Percentiles rank a stretch among this genome's conserved stretches.
Conservation (phyloP, 2,329 filamentous ascomycete genomes). For the Septoria linicola region DNA sequence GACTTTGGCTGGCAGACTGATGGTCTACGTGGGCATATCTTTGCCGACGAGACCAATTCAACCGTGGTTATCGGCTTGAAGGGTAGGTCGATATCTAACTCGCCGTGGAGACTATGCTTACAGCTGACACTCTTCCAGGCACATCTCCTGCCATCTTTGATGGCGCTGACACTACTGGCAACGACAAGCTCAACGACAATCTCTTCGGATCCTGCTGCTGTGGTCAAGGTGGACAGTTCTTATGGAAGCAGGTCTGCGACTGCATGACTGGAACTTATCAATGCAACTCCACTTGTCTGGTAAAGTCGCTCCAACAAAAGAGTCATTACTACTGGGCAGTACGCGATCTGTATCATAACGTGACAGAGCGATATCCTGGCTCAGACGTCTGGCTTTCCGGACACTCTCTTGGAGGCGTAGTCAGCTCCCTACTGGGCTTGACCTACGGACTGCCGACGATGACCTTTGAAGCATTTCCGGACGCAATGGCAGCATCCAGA, state of each 20-base stretch:
- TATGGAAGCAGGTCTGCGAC: conserved; percentile 90
- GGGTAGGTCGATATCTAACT: conserved; percentile 49
- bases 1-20: conserved; percentile 93
- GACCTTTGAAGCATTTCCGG: conserved; percentile 89
- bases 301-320: conserved; percentile 67
- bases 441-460: conserved; percentile 90
- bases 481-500: conserved; percentile 80
- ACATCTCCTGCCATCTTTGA: conserved; percentile 76
- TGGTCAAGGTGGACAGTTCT: conserved; percentile 83
- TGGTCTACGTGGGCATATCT: conserved; percentile 87
- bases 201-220: conserved; percentile 98
- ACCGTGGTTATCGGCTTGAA: conserved; percentile 92
- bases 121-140: conserved; percentile 12
- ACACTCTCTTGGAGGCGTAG: conserved; percentile 87
- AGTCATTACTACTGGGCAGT: conserved; percentile 90
- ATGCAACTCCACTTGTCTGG: conserved; percentile 89
- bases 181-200: conserved; percentile 97
- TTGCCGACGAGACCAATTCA: conserved; percentile 78
- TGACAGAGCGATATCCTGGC: conserved; percentile 81
- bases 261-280: conserved; percentile 84
- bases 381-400: conserved; percentile 86
- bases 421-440: conserved; percentile 82
- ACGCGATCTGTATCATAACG: conserved; percentile 86
- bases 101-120: neutral
- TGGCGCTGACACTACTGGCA: conserved; percentile 93